Evolutionary conservation across 2,329 filamentous ascomycete genomes (phyloP).

Genomic region (Penicillium thymicola): DNA sequence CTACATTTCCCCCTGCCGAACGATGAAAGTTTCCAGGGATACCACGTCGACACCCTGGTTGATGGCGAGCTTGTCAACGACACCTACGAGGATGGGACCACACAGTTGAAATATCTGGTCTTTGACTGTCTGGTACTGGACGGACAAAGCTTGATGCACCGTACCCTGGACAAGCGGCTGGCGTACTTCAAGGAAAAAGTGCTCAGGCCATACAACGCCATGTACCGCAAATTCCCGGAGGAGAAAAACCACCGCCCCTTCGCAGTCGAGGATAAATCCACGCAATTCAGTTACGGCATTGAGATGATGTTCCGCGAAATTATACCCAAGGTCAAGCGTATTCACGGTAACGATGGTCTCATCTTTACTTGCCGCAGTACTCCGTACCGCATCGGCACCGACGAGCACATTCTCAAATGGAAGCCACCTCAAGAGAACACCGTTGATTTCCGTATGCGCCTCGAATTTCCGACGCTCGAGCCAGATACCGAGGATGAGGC

Average conservation of each 20-base stretch:
- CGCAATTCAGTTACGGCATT: constrained; percentile 83
- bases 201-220: constrained; percentile 71
- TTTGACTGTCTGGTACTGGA: constrained; percentile 91
- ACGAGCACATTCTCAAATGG: constrained; percentile 94
- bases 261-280: constrained; percentile 79
- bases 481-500: constrained; percentile 65
- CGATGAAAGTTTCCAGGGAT: constrained; percentile 58
- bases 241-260: constrained; percentile 73
- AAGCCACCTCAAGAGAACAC: constrained; percentile 95
- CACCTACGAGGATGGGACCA: constrained; percentile 62
- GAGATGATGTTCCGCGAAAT: constrained; percentile 89
- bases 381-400: constrained; percentile 84
- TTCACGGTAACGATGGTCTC: constrained; percentile 90
- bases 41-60: constrained; percentile 76
- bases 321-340: constrained; percentile 68
- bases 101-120: constrained; percentile 77
- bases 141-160: constrained; percentile 68
- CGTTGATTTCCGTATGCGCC: constrained; percentile 79
- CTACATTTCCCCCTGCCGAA: constrained; percentile 77
- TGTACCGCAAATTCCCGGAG: constrained; percentile 70
- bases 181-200: constrained; percentile 80
- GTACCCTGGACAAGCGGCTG: constrained; percentile 81
- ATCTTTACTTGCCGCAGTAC: constrained; percentile 95
- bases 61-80: constrained; percentile 95
- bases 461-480: constrained; percentile 71